Base-by-base conservation (phyloP, 768 basidiomycete species). In the Lactarius sp. region DNA sequence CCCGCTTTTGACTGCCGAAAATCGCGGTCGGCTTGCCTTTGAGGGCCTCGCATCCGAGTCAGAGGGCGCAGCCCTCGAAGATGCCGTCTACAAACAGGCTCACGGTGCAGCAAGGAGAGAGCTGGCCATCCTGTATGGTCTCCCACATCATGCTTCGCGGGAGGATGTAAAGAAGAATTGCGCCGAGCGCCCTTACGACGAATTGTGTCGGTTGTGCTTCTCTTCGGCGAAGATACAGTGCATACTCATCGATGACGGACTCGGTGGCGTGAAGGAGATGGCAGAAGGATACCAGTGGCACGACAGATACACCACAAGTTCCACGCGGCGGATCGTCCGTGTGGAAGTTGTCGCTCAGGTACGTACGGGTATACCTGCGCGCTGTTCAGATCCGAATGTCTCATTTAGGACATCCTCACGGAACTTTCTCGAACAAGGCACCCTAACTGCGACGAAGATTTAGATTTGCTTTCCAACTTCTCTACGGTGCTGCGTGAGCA, bases 321-420 rank as follows among this genome's bases (percentile, higher is more conserved):
- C 77, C 3, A 80, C 81, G 14, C 84, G 81, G 69, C 76, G 87
- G 37, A 84, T 92, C 49, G 83, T 89, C 18, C 75, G 90, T 60
- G 78, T 92, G 41, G 90, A 92, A 72, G 72, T 78, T 10, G 76
- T 85, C 20, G 90, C 89, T n/a, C 83, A 92, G 83, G 90, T 87
- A 69, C 39, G 72, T 57, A 3, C 1, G 4, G 6, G 27, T 52
- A 27, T 51, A 46, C n/a, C 7, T 16, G 22, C 20, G 27, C 20
- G 7, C 4, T 33, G 6, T 5, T 6, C 36, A 37, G 36, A 37
- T 37, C 36, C 36, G 36, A 37, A 37, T 6, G 36, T 37, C 8
- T 7, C 36, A 12, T 37, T 6, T 37, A 37, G 36, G 36, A 37
- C 36, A 37, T 37, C n/a, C n/a, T n/a, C n/a, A n/a, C n/a, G n/a